Evolutionary conservation across 768 basidiomycete genomes (phyloP).

Genomic region (Leccinum uliginosum): DNA sequence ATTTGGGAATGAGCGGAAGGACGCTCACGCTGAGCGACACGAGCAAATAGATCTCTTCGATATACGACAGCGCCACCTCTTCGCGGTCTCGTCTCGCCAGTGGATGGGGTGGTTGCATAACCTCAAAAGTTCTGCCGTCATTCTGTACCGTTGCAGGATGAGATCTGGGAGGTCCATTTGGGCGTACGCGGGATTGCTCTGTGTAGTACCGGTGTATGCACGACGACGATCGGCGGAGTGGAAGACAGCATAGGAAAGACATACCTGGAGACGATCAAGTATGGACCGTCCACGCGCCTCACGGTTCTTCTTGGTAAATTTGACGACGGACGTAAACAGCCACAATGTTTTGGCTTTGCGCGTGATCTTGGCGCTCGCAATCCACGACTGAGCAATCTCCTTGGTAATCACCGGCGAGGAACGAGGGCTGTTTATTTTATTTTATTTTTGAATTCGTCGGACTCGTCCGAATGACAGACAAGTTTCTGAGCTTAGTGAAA

Average conservation of each 20-base stretch:
- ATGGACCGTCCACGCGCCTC: constrained; percentile 56
- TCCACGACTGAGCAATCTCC: constrained; percentile 83
- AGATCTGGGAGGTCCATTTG: constrained; percentile 42
- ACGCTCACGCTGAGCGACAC: constrained; percentile 67
- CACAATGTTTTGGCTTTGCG: constrained; percentile 92
- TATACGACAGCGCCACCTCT: constrained; percentile 53
- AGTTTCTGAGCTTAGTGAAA: constrained; percentile 58
- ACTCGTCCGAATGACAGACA: neutral
- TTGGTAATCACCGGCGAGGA: constrained; percentile 38
- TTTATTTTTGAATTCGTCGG: constrained; percentile 12
- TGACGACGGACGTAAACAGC: constrained; percentile 85
- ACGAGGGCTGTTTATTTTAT: constrained; percentile 5
- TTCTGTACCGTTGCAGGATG: constrained; percentile 49
- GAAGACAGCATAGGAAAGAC: neutral
- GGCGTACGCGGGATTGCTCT: constrained; percentile 47
- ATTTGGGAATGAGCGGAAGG: constrained; percentile 65
- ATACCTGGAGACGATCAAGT: constrained; percentile 55
- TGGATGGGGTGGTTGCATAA: constrained; percentile 56
- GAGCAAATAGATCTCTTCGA: constrained; percentile 80
- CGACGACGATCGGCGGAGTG: neutral
- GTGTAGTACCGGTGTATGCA: neutral
- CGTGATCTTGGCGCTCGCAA: constrained; percentile 89
- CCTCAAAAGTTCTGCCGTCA: constrained; percentile 67
- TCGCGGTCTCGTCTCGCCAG: too few relatives aligned
- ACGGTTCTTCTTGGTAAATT: constrained; percentile 69